Base-by-base conservation (phyloP, 495 filamentous ascomycete genomes). In the Aspergillus cavernicola region DNA sequence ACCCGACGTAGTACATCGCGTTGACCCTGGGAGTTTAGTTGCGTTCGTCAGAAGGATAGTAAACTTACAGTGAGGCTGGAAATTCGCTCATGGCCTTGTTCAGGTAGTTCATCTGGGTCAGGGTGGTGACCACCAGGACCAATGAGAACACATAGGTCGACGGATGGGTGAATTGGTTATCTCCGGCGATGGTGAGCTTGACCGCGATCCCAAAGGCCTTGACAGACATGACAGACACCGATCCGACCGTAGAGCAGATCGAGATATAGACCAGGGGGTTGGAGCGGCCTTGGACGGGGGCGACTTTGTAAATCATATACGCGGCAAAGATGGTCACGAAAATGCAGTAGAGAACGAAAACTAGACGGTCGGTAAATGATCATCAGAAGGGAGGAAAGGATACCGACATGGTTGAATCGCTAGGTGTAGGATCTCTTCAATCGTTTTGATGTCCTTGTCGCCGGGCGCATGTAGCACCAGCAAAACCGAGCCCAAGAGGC, bases 61-160 rank as follows among this genome's bases (percentile, higher is more conserved):
- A 40, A 7, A 72, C 85, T 72, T 82, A 97, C 92, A 98, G 89
- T 51, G 90, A 92, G 19, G 95, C 96, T n/a, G 89, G 90, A 73
- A 96, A 98, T 63, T 95, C 89, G 70, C 89, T 95, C 57, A 98
- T 77, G 22, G 93, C 93, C 70, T 98, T 98, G 76, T 98, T 98
- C 69, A 98, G 95, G 70, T 97, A 98, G 71, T 97, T 97, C 93
- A 98, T 96, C 73, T 98, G 93, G 15, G 90, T 96, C 40, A 97
- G 69, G 65, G 97, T 97, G 73, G 92, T 97, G 53, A 96, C 88
- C 2, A 76, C 80, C 0, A 89, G 90, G 35, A 97, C 85, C 60
- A 98, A 96, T 62, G 87, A 84, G 65, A 98, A 98, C 40, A 96
- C 92, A 64, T 97, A 98, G 37, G 93, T 98, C 42, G 89, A 95